phyloP scores from a whole-genome alignment of 2,329 filamentous ascomycete species.

The Arachnomyces sp. region DNA sequence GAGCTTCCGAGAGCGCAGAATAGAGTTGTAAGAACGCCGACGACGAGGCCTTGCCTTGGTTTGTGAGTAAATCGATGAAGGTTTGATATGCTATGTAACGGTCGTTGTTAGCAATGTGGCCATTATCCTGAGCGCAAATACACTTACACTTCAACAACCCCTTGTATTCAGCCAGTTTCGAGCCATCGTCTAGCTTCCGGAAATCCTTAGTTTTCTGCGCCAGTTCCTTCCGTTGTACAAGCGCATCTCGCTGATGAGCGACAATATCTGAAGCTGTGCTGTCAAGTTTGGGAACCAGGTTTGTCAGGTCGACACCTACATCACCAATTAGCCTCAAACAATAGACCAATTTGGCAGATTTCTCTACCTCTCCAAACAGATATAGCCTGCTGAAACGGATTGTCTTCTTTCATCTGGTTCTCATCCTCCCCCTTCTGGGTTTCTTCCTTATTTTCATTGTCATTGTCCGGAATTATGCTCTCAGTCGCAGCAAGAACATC shows the following conservation, averaged over 20 bases:
- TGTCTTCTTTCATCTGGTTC: constrained; percentile 52
- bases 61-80: constrained; percentile 93
- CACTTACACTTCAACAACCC: constrained; percentile 68
- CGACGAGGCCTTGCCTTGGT: constrained; percentile 89
- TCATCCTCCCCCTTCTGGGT: constrained; percentile 18
- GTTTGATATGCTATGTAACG: constrained; percentile 72
- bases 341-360: constrained; percentile 3
- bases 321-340: constrained; percentile 4
- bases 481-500: constrained; percentile 37
- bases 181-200: constrained; percentile 79
- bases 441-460: constrained; percentile 20
- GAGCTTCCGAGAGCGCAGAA: constrained; percentile 85
- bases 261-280: constrained; percentile 93
- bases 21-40: constrained; percentile 90
- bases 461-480: constrained; percentile 26
- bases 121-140: neutral
- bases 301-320: constrained; percentile 76
- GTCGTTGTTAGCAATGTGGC: constrained; percentile 4
- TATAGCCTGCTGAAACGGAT: constrained; percentile 95
- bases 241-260: constrained; percentile 84
- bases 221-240: constrained; percentile 89
- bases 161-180: constrained; percentile 83
- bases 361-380: constrained; percentile 84
- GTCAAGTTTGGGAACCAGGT: constrained; percentile 76
- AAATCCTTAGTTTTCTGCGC: constrained; percentile 99